Evolutionary conservation across 148 eudicot genomes (phyloP), one percentile per base, ranked within the genome.

Genomic region (Rheum nobile): DNA sequence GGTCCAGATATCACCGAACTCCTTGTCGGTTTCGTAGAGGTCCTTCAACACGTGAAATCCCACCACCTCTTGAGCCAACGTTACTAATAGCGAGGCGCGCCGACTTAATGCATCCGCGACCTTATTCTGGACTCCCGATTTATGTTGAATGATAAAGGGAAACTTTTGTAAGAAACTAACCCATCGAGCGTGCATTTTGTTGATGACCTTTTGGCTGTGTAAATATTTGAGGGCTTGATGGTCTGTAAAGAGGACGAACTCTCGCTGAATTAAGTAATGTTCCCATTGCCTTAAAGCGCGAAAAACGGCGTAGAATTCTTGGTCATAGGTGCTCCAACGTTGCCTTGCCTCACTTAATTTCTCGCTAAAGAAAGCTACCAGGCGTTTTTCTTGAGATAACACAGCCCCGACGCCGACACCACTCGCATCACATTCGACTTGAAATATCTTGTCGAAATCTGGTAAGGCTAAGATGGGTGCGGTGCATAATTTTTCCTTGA

Each of bases 121-220:
- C 42, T 39, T 39, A 39, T 39, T 39, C 42, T 39, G 42, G 42
- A 39, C 7, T 39, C 7, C 42, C 42, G 42, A 39, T 39, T 39
- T 39, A 39, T 39, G 42, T 39, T 39, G 42, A 39, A 39, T 39
- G 41, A 29, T 17, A 63, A 67, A 17, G 37, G 3, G 16, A 28
- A 63, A 1, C 35, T 11, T 8, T 46, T 75, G 57, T 12, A 75
- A 6, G 42, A 39, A 3, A 65, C 21, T 75, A 3, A 39, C 7
- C 63, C 1, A 67, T 48, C 47, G n/a, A n/a, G n/a, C n/a, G n/a
- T n/a, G n/a, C n/a, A n/a, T n/a, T n/a, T n/a, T n/a, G n/a, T n/a
- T n/a, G n/a, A n/a, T n/a, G n/a, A n/a, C n/a, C 70, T 65, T 44
- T 75, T 75, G 37, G 72, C 42, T 39, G 65, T 71, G 21, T 39